A percentile compares a stretch with the other conserved stretches of the same genome.
phyloP scores from a whole-genome alignment of 306 rosid species.

The Boehmeria nivea region DNA sequence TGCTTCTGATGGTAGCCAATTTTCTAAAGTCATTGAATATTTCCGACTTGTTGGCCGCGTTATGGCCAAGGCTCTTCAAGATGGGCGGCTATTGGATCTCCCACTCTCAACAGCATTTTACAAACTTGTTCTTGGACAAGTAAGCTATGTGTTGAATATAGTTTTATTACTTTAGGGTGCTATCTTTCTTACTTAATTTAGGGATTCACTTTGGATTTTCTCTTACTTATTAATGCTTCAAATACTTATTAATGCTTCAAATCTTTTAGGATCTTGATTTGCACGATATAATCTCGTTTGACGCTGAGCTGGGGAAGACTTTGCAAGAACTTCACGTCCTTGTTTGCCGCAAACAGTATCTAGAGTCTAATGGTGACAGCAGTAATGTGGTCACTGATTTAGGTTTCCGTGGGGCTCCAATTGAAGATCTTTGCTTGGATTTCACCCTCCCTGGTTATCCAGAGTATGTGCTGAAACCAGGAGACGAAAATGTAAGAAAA shows the following conservation, averaged over 20 bases:
- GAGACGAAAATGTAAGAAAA: constrained; percentile 69
- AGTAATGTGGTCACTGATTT: constrained; percentile 36
- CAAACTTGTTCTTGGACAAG: constrained; percentile 89
- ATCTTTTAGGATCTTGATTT: constrained; percentile 87
- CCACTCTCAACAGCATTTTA: constrained; percentile 84
- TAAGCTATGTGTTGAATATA: constrained; percentile 38
- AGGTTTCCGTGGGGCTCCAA: constrained; percentile 56
- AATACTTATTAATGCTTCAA: background rate
- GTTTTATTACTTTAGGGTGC: background rate
- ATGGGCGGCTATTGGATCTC: constrained; percentile 89
- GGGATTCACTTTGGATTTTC: constrained; percentile 3
- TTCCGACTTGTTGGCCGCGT: constrained; percentile 91
- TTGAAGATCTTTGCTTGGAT: constrained; percentile 85
- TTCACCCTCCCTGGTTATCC: constrained; percentile 94
- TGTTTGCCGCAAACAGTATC: constrained; percentile 60
- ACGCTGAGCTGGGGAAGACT: constrained; percentile 87
- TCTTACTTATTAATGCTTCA: too few species aligned
- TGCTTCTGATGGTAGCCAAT: constrained; percentile 66
- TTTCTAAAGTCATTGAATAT: constrained; percentile 70
- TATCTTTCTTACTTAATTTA: background rate
- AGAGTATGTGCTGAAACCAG: constrained; percentile 68
- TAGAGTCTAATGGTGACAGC: constrained; percentile 45
- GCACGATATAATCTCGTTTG: constrained; percentile 80
- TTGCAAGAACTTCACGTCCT: constrained; percentile 78
- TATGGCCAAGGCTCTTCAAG: constrained; percentile 97